phyloP scores from a whole-genome alignment of 2,329 filamentous ascomycete genomes.

The Myriosclerotinia scirpicola region DNA sequence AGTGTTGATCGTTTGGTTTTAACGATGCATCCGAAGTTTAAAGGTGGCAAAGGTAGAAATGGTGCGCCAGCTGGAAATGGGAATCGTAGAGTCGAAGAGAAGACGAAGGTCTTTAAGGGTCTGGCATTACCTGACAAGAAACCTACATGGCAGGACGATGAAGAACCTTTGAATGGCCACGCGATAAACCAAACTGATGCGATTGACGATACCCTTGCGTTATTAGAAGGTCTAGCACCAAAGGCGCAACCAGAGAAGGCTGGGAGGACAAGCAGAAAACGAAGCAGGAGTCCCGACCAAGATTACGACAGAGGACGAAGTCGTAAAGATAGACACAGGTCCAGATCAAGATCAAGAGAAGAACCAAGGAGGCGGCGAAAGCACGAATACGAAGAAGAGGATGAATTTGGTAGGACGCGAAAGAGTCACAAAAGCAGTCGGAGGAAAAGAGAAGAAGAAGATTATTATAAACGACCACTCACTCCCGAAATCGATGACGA shows the following conservation, averaged over 20 bases:
- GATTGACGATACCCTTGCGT: conserved; percentile 89
- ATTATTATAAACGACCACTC: conserved; percentile 64
- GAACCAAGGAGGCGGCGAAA: conserved; percentile 45
- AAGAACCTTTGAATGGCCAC: conserved; percentile 41
- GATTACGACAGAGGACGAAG: conserved; percentile 42
- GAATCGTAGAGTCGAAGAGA: conserved; percentile 59
- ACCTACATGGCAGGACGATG: conserved; percentile 53
- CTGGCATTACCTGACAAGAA: conserved; percentile 82
- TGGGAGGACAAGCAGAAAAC: conserved; percentile 48
- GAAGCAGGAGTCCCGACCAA: conserved; percentile 52
- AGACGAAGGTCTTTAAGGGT: conserved; percentile 86
- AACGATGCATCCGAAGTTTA: conserved; percentile 90
- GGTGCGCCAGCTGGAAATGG: conserved; percentile 45
- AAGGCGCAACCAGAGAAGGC: conserved; percentile 51
- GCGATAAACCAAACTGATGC: conserved; percentile 56
- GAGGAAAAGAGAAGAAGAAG: conserved; percentile 49
- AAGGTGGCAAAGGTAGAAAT: conserved; percentile 64
- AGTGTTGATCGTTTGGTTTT: conserved; percentile 86
- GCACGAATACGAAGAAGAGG: conserved; percentile 55
- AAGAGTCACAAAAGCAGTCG: conserved; percentile 45
- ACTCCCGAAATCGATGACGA: conserved; percentile 76
- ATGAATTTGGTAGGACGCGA: conserved; percentile 56
- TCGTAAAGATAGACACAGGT: conserved; percentile 47
- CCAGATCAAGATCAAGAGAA: conserved; percentile 54
- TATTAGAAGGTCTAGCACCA: conserved; percentile 81